Percentiles rank a stretch among this genome's conserved stretches.
Conservation (phyloP, 176 grass and related monocot species). For the Triticum urartu region DNA sequence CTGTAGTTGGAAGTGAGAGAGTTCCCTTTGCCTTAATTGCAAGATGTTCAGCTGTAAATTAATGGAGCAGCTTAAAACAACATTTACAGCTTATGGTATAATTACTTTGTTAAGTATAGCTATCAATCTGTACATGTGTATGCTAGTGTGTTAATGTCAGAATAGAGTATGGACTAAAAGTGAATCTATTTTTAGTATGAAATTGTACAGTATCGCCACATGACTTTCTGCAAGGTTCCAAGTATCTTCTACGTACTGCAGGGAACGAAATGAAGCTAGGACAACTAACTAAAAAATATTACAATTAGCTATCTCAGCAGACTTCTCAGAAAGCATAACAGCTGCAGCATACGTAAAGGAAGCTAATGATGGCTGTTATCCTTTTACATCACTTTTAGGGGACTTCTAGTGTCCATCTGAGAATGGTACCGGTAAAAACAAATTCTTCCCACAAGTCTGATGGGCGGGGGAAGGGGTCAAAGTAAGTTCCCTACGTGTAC, state of each 20-base stretch:
- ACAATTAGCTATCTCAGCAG: background rate
- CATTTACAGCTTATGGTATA: background rate
- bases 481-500: background rate
- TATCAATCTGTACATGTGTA: background rate
- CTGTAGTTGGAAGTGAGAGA: background rate
- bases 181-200: background rate
- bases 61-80: background rate
- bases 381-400: background rate
- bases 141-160: background rate
- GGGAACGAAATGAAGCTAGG: background rate
- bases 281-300: background rate
- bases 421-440: background rate
- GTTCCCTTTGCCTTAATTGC: background rate
- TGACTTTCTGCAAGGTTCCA: background rate
- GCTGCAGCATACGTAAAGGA: background rate
- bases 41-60: background rate
- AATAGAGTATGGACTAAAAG: background rate
- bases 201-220: background rate
- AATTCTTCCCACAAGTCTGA: background rate
- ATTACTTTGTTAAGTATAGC: background rate
- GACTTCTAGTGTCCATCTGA: background rate
- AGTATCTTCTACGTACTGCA: background rate
- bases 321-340: background rate
- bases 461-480: background rate
- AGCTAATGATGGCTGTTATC: background rate